These are phyloP conservation scores for Pythium aquatile DNA, from an alignment of 352 stramenopile species.

Conservation along the genomic window DNA sequence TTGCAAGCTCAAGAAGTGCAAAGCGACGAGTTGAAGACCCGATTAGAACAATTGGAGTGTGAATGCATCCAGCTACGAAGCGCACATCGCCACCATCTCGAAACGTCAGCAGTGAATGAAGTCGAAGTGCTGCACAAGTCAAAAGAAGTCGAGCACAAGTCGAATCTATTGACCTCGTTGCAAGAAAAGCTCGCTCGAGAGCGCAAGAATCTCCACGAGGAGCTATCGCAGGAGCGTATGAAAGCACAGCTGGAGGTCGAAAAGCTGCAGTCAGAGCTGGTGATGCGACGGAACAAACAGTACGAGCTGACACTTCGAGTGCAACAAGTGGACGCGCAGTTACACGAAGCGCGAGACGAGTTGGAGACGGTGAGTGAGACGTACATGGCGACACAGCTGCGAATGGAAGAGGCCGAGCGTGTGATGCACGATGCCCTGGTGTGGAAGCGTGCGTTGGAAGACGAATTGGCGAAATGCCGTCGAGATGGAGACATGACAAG, in stretches of 20 bases:
- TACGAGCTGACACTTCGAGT: constrained; percentile 77
- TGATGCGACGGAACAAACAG: constrained; percentile 72
- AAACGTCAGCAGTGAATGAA: constrained; percentile 34
- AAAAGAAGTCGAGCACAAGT: constrained; percentile 42
- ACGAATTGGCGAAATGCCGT: constrained; percentile 28
- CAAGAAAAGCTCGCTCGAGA: constrained; percentile 62
- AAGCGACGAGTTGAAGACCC: constrained; percentile 28
- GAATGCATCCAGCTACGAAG: constrained; percentile 45
- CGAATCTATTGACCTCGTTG: constrained; percentile 31
- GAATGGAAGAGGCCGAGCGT: constrained; percentile 65
- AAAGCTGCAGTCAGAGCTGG: constrained; percentile 63
- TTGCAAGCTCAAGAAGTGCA: constrained; percentile 55
- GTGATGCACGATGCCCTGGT: constrained; percentile 52
- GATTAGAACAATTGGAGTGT: constrained; percentile 27
- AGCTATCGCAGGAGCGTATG: constrained; percentile 42
- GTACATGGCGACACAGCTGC: constrained; percentile 37
- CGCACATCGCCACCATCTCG: constrained; percentile 31
- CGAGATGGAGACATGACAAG: constrained; percentile 4
- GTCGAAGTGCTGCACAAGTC: constrained; percentile 51
- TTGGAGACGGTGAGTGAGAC: constrained; percentile 48
- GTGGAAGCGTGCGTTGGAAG: constrained; percentile 52
- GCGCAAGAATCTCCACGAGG: constrained; percentile 41
- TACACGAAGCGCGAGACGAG: constrained; percentile 40
- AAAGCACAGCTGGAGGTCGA: constrained; percentile 61
- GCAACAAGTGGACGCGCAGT: constrained; percentile 50